Evolutionary conservation across 2,329 filamentous ascomycete genomes (phyloP), one percentile per base, ranked within the genome.

Genomic region (Dactylellina leptospora): DNA sequence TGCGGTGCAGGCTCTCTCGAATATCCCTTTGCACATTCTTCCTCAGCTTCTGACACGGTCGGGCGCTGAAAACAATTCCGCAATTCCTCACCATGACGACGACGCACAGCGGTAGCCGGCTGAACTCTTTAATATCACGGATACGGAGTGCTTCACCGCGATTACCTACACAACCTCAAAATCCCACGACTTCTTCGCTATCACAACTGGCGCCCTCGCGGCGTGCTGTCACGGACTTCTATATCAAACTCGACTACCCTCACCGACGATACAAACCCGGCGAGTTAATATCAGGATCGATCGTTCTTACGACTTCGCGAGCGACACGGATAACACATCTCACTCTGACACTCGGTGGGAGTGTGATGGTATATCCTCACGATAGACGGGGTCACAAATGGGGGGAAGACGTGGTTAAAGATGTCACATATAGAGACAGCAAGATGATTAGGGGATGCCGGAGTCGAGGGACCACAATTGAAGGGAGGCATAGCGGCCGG

Each of bases 321-420:
- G 88, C 90, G 16, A 81, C 92, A 73, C 85, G 90, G 76, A 86
- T 95, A 76, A 93, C 91, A 5, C 91, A 95, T 81, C 83, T 95
- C 51, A 90, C 90, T 9, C 88, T 93, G 74, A 86, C 87, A 71
- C 82, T 95, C 59, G 89, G 92, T 78, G 91, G 91, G 72, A 92
- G 88, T 79, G 90, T 91, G 62, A 88, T 90, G 77, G 90, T 93
- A 48, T 91, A 87, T 81, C 92, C 89, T 87, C 75, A 84, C 86
- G 36, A 84, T 84, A 50, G 84, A 85, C 22, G 82, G 82, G 73
- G 80, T 79, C 25, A 82, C 81, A 74, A 81, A 81, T 59, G 81
- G 80, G 77, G 69, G 76, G 78, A 22, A 81, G 80, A 61, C 77
- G 81, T 64, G 81, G 59, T 81, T 82, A 73, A 85, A 84, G 69